Conservation (phyloP, 1,139 yeast species). For the Candida sp. region DNA sequence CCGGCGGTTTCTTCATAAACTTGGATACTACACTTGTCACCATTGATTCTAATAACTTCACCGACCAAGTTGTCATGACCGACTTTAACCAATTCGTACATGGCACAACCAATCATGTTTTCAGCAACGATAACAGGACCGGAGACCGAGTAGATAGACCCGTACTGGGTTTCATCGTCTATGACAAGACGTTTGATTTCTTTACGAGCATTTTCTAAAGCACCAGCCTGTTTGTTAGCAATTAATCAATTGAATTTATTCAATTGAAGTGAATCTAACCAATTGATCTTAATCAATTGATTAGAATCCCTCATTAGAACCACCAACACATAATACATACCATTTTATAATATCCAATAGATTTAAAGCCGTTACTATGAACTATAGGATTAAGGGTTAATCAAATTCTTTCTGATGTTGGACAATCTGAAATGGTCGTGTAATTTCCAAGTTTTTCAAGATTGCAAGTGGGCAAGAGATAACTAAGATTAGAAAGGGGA, state of each 20-base stretch:
- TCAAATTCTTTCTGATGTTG: background rate
- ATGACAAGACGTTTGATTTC: constrained; percentile 83
- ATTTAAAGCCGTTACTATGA: background rate
- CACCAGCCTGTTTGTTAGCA: constrained; percentile 71
- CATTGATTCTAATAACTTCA: constrained; percentile 95
- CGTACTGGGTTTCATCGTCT: constrained; percentile 84
- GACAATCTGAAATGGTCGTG: background rate
- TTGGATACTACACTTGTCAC: constrained; percentile 96
- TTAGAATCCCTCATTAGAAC: background rate
- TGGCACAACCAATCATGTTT: constrained; percentile 98
- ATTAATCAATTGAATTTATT: too few species aligned
- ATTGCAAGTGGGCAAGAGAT: constrained; percentile 8
- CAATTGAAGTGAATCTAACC: too few species aligned
- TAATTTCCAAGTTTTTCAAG: background rate
- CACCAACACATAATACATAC: background rate
- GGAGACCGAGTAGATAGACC: constrained; percentile 88
- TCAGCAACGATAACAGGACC: constrained; percentile 98
- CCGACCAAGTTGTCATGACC: constrained; percentile 98
- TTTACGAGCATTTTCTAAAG: constrained; percentile 95
- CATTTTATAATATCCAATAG: constrained; percentile 2
- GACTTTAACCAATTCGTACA: constrained; percentile 97
- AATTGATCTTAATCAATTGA: background rate
- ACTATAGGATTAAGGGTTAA: background rate
- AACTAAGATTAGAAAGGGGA: too few species aligned
- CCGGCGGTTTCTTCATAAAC: constrained; percentile 99